These are phyloP conservation scores for Ampelomyces quisqualis DNA, from an alignment of 2,329 filamentous ascomycete species.

Conservation along the genomic window DNA sequence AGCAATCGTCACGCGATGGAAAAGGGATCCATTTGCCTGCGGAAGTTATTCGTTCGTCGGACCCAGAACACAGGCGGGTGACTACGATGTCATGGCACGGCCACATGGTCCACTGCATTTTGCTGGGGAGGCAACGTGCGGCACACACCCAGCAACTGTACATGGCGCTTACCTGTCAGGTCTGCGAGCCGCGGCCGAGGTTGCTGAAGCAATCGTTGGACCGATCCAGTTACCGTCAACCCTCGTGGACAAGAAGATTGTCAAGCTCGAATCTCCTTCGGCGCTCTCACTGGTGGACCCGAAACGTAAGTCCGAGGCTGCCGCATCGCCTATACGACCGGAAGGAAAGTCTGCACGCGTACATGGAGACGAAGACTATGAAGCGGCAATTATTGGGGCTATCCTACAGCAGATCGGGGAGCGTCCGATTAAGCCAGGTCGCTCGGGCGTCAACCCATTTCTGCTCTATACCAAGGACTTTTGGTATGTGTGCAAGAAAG, in stretches of 20 bases:
- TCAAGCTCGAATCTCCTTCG: constrained; percentile 25
- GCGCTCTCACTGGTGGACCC: constrained; percentile 15
- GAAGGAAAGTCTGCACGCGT: constrained; percentile 26
- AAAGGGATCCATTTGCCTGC: constrained; percentile 82
- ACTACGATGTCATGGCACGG: constrained; percentile 89
- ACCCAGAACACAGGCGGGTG: constrained; percentile 74
- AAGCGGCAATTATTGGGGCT: constrained; percentile 58
- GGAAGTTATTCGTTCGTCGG: constrained; percentile 96
- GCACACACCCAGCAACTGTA: constrained; percentile 93
- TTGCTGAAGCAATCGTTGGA: constrained; percentile 77
- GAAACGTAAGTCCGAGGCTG: constrained; percentile 30
- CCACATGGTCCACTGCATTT: constrained; percentile 87
- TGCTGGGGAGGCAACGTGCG: constrained; percentile 93
- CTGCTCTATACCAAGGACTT: constrained; percentile 81
- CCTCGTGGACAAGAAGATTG: constrained; percentile 65
- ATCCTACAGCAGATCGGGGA: constrained; percentile 68
- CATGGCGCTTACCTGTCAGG: constrained; percentile 96
- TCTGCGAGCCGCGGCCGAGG: constrained; percentile 81
- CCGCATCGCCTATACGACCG: constrained; percentile 12
- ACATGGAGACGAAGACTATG: constrained; percentile 51
- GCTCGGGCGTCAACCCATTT: constrained; percentile 80
- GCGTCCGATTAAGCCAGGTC: constrained; percentile 69
- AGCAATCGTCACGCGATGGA: constrained; percentile 89
- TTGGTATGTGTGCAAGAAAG: constrained; percentile 62
- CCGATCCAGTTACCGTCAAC: constrained; percentile 74